Percentiles rank a stretch among this genome's conserved stretches.
Conservation (phyloP, 164 flowering plant species). For the Aristolochia californica region DNA sequence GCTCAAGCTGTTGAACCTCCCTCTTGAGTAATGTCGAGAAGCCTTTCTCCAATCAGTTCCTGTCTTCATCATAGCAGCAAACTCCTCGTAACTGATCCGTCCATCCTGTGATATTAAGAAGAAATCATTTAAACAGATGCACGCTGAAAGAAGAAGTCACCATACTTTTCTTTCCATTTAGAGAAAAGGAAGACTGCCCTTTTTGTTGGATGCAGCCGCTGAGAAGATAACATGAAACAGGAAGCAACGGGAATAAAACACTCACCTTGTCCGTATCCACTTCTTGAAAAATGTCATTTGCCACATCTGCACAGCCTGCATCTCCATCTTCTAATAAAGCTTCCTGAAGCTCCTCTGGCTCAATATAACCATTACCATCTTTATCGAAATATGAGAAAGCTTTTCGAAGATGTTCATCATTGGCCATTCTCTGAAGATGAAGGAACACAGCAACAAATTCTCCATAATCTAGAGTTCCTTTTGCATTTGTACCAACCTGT, state of each 20-base stretch:
- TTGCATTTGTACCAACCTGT: slow-evolving; percentile 70
- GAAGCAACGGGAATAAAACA: too few relatives aligned
- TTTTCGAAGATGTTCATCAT: slow-evolving; percentile 78
- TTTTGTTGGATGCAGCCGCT: too few relatives aligned
- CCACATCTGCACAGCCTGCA: slow-evolving; percentile 49
- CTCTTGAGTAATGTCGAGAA: slow-evolving; percentile 89
- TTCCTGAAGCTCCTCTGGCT: slow-evolving; percentile 67
- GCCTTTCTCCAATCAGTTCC: slow-evolving; percentile 99
- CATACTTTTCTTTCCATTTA: too few relatives aligned
- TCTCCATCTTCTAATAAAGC: slow-evolving; percentile 73
- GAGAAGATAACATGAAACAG: too few relatives aligned
- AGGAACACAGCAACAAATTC: slow-evolving; percentile 55
- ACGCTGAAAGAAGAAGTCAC: too few relatives aligned
- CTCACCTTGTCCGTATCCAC: slow-evolving; percentile 91
- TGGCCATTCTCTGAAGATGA: slow-evolving; percentile 61
- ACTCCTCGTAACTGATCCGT: slow-evolving; percentile 78
- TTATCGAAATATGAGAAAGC: slow-evolving; percentile 83
- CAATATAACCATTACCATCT: slow-evolving; percentile 66
- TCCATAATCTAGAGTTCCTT: slow-evolving; percentile 71
- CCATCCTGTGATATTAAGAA: slow-evolving; percentile 53
- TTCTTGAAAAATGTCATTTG: slow-evolving; percentile 82
- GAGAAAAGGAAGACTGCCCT: too few relatives aligned
- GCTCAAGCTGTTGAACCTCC: slow-evolving; percentile 86
- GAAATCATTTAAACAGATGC: too few relatives aligned
- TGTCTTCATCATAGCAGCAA: slow-evolving; percentile 92